These are phyloP conservation scores for Cryoendolithus antarcticus DNA, from an alignment of 2,329 filamentous ascomycete species.

Conservation along the genomic window DNA sequence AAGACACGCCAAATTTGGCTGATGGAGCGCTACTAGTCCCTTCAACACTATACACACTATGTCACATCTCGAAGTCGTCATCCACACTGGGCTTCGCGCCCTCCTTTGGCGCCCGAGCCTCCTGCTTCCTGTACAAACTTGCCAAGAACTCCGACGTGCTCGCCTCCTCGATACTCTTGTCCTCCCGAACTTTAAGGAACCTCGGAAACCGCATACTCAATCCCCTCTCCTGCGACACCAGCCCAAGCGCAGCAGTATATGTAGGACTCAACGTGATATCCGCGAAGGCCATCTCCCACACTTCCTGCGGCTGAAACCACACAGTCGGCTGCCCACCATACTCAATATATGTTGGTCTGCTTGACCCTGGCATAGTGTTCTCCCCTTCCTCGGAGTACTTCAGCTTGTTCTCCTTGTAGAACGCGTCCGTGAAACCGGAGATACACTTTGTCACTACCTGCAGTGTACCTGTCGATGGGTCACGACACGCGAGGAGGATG, in stretches of 20 bases:
- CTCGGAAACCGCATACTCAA: slow-evolving; percentile 81
- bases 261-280: slow-evolving; percentile 88
- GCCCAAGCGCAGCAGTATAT: slow-evolving; percentile 80
- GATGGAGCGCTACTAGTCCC: slow-evolving; percentile 49
- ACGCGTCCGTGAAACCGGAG: slow-evolving; percentile 85
- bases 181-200: slow-evolving; percentile 75
- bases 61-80: slow-evolving; percentile 4
- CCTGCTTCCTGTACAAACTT: slow-evolving; percentile 70
- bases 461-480: slow-evolving; percentile 69
- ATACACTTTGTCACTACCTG: slow-evolving; percentile 98
- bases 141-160: slow-evolving; percentile 76
- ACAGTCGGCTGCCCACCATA: slow-evolving; percentile 72
- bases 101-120: slow-evolving; percentile 35
- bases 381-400: slow-evolving; percentile 52
- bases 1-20: slow-evolving; percentile 45
- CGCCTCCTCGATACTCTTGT: slow-evolving; percentile 86
- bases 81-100: slow-evolving; percentile 3
- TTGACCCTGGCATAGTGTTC: slow-evolving; percentile 28
- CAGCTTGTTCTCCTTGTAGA: slow-evolving; percentile 72
- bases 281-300: slow-evolving; percentile 96
- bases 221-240: slow-evolving; percentile 76
- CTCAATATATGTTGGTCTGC: slow-evolving; percentile 60
- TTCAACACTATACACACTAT: too few relatives aligned
- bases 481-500: slow-evolving; percentile 81
- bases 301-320: slow-evolving; percentile 95